phyloP scores from a whole-genome alignment of 2,329 filamentous ascomycete genomes.

The Ceratocystis lukuohia region DNA sequence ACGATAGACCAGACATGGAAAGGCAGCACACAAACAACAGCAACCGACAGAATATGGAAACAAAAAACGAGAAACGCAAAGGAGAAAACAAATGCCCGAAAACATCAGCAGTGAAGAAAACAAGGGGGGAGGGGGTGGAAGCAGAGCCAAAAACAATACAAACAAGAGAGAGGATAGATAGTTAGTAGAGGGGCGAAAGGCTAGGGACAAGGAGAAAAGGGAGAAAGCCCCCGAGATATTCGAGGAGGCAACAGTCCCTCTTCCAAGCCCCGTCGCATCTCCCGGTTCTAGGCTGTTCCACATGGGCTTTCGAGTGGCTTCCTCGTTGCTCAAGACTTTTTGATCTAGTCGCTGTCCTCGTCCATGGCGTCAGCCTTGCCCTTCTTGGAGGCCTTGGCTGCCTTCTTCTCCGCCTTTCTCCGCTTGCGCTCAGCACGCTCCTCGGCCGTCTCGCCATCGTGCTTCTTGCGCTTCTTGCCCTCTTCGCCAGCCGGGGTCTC shows the following conservation, averaged over 20 bases:
- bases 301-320: not conserved
- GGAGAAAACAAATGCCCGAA: not conserved
- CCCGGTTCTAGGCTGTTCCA: not conserved
- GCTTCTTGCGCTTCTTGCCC: conserved; percentile 65
- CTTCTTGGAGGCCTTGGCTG: conserved; percentile 44
- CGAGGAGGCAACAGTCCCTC: too few relatives aligned
- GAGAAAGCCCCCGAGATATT: too few relatives aligned
- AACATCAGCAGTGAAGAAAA: conserved; percentile 5
- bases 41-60: conserved; percentile 5
- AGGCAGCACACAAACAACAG: conserved; percentile 8
- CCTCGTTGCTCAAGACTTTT: not conserved
- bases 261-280: too few relatives aligned
- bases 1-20: conserved; percentile 2
- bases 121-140: not conserved
- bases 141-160: not conserved
- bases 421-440: conserved; percentile 50
- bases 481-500: conserved; percentile 38
- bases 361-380: conserved; percentile 36
- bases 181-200: too few relatives aligned
- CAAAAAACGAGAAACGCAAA: conserved; percentile 3
- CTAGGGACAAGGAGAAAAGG: too few relatives aligned
- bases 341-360: conserved; percentile 38
- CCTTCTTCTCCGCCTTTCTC: conserved; percentile 48
- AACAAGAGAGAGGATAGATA: too few relatives aligned
- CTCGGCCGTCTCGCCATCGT: conserved; percentile 61